Evolutionary conservation across 2,329 filamentous ascomycete species (phyloP), one percentile per base, ranked within the genome.

Genomic region (Zasmidium angulare): DNA sequence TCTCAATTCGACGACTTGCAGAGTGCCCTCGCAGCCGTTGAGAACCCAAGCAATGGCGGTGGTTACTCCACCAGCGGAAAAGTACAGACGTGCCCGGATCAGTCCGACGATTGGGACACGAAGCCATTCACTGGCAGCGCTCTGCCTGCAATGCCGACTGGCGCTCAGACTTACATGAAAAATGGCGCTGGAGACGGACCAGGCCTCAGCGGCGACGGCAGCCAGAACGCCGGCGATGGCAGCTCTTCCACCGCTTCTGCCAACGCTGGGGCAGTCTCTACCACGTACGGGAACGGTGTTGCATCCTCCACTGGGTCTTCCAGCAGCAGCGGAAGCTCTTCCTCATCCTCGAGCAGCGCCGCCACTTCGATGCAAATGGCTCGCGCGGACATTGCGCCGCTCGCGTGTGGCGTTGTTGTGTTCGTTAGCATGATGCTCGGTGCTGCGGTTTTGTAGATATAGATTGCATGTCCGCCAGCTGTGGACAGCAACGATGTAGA

Each of bases 1-100:
- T 64, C 76, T 36, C 89, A 93, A 69, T 96, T 87, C 75, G 73
- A 77, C 51, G 77, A 79, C 48, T 77, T 87, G 54, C 79, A 84
- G 76, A 70, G 67, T 10, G 81, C 81, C 24, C 79, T 83, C 63
- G 64, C 74, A 0, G 77, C 76, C 59, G 82, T 81, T 63, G 67
- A 76, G 47, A 76, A 79, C 71, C 84, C 85, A 31, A 64, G 64
- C 23, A 83, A 82, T 48, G 79, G 85, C 64, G 85, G 84, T 63
- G 81, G 82, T 58, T 86, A 84, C 78, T 83, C 83, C 73, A 70
- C 76, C 57, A 79, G 74, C 61, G 81, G 81, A 63, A 72, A 74
- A 61, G 71, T 81, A 54, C 83, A 80, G 63, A 68, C 74, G 14
- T 87, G 85, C 77, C 85, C 85, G 19, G 63, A 71, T 22, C 76